Evolutionary conservation across 2,329 filamentous ascomycete genomes (phyloP), one percentile per base, ranked within the genome.

Genomic region (Fusarium cicatricum): DNA sequence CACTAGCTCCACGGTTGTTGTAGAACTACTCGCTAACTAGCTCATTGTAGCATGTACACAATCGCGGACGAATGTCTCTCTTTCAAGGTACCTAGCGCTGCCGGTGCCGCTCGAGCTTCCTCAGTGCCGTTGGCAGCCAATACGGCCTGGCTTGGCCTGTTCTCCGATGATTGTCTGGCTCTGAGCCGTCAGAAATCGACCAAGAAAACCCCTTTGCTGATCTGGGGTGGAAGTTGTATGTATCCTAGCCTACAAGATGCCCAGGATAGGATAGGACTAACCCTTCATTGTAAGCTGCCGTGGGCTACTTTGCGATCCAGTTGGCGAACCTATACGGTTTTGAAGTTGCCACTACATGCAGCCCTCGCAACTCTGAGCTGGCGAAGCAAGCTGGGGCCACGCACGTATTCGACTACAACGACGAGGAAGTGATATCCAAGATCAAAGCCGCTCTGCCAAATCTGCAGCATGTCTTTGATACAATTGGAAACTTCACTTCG

Each of bases 211-310:
- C 11, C 45, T 4, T 5, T 80, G 1, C 64, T 80, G 1, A 70
- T 79, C 8, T 79, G 74, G 73, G 77, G 75, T 26, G 76, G 75
- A 9, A 77, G 75, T 31, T 77, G 75, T 59, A 26, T 0, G 33
- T 11, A 2, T 17, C n/a, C 3, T 1, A n/a, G 2, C 3, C 28
- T 7, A 14, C 0, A 1, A 2, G 28, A n/a, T 34, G 12, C 11
- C 28, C 10, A 11, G 3, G 4, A 31, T 7, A 26, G 2, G 2
- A 0, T 3, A 17, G 5, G 1, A 14, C 45, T 58, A 2, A 58
- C 0, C n/a, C n/a, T 0, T 0, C 3, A 2, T 4, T 5, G 2
- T 23, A 12, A 66, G 64, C 64, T 11, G 49, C 33, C 4, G 64
- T 67, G 0, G 64, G 64, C 0, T 56, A 52, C 3, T 67, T 56